These are phyloP conservation scores for Gigaspora rosea DNA, from an alignment of 192 early-diverging fungal genomes.

Conservation along the genomic window DNA sequence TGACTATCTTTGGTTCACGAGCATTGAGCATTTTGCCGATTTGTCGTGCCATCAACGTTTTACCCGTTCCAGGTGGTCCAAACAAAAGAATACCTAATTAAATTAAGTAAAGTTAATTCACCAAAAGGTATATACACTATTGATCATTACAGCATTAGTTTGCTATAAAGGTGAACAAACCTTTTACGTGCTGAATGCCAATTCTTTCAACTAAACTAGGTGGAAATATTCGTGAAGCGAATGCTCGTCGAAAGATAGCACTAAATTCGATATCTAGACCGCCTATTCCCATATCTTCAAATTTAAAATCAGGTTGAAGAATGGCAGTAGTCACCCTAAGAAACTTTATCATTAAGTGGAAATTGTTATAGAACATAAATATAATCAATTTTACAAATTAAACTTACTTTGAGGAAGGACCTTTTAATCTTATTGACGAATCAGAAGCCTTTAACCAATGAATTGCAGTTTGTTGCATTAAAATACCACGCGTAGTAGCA, in stretches of 20 bases:
- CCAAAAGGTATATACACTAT: background rate
- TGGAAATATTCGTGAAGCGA: conserved; percentile 96
- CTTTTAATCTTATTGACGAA: conserved; percentile 77
- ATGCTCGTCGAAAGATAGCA: conserved; percentile 94
- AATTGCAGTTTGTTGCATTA: conserved; percentile 72
- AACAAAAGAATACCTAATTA: conserved; percentile 69
- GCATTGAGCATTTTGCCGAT: conserved; percentile 99
- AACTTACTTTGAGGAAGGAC: conserved; percentile 52
- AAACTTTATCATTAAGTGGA: background rate
- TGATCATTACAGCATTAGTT: background rate
- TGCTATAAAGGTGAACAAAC: background rate
- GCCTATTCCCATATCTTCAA: conserved; percentile 98
- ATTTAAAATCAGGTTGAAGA: conserved; percentile 93
- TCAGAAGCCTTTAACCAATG: conserved; percentile 70
- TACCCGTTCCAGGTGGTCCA: conserved; percentile 96
- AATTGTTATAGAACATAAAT: background rate
- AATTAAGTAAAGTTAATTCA: background rate
- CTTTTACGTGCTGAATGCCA: conserved; percentile 98
- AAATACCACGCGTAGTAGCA: conserved; percentile 60
- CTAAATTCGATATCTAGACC: conserved; percentile 94
- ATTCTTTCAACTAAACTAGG: conserved; percentile 89
- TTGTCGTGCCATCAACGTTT: conserved; percentile 97
- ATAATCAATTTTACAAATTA: background rate
- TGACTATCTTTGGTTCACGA: conserved; percentile 91
- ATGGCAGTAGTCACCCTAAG: conserved; percentile 66